These are phyloP conservation scores for Amanita thiersii DNA, from an alignment of 768 basidiomycete species.

Conservation along the genomic window DNA sequence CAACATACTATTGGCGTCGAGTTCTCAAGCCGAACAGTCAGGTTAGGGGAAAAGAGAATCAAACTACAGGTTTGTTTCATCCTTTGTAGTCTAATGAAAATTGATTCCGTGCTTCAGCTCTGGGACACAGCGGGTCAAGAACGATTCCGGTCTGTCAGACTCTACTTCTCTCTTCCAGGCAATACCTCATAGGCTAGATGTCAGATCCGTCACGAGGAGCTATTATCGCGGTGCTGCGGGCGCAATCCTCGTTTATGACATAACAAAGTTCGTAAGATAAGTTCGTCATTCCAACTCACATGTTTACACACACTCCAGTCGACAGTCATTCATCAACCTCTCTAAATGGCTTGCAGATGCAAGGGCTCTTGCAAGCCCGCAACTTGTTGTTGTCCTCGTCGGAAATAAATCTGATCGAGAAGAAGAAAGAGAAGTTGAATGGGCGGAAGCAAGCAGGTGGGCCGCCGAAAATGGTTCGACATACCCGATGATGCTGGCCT, in stretches of 20 bases:
- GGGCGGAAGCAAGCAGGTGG: constrained; percentile 92
- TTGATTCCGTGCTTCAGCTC: constrained; percentile 39
- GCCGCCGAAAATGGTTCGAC: constrained; percentile 85
- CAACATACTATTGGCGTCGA: constrained; percentile 99
- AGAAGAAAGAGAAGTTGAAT: constrained; percentile 92
- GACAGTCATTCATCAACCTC: constrained; percentile 78
- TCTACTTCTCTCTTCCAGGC: background rate
- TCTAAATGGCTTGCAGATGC: constrained; percentile 92
- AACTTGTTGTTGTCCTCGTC: constrained; percentile 83
- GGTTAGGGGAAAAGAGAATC: constrained; percentile 88
- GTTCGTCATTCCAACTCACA: background rate
- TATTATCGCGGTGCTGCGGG: constrained; percentile 95
- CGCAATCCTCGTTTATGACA: constrained; percentile 89
- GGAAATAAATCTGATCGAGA: constrained; percentile 96
- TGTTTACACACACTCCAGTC: constrained; percentile 38
- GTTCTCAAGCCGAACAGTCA: constrained; percentile 90
- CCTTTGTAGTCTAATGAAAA: constrained; percentile 11
- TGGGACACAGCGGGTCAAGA: constrained; percentile 99
- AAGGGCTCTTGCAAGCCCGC: constrained; percentile 84
- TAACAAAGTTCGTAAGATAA: constrained; percentile 57
- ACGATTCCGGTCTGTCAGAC: constrained; percentile 61
- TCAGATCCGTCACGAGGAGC: constrained; percentile 84
- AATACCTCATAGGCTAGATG: constrained; percentile 8
- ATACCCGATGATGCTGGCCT: constrained; percentile 4
- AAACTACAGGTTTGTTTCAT: constrained; percentile 74